These are phyloP conservation scores for Lachancea kluyveri DNA, from an alignment of 805 yeast genomes.

Conservation along the genomic window DNA sequence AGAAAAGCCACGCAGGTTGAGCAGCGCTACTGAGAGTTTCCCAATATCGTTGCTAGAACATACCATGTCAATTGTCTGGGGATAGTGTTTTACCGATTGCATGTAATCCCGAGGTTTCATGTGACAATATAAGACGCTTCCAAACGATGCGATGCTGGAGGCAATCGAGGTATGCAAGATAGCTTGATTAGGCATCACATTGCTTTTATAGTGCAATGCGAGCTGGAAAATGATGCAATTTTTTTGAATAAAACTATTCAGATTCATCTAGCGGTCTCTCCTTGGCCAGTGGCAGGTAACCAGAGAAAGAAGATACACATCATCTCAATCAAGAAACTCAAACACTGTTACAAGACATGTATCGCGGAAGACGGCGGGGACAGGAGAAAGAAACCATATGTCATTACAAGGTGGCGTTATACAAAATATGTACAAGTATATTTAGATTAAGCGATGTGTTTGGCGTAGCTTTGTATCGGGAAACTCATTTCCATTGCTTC, in stretches of 20 bases:
- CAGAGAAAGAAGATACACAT: no score
- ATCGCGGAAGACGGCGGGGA: no score
- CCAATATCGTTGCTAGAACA: conserved; percentile 9
- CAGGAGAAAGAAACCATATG: no score
- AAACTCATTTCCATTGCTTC: conserved; percentile 30
- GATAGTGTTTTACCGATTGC: conserved; percentile 8
- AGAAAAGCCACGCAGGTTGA: conserved; percentile 14
- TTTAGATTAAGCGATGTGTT: no score
- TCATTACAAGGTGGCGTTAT: no score
- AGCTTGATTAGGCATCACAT: conserved; percentile 11
- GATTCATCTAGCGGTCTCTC: no score
- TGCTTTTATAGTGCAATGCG: conserved; percentile 8
- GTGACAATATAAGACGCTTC: conserved; percentile 16
- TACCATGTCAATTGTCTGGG: conserved; percentile 14
- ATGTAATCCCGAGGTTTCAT: conserved; percentile 10
- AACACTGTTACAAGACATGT: no score
- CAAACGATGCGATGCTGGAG: conserved; percentile 11
- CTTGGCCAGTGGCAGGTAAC: no score
- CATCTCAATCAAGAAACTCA: no score
- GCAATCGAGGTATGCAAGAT: conserved; percentile 8
- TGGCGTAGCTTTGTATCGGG: no score
- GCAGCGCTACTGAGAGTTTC: conserved; percentile 10
- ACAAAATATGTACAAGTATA: no score
- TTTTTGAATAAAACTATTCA: conserved; percentile 7
- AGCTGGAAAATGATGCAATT: conserved; percentile 14